Percentiles rank a stretch among this genome's conserved stretches.
These are phyloP conservation scores for Saccharomycopsis guyanensis DNA, from an alignment of 805 yeast genomes.

Conservation along the genomic window DNA sequence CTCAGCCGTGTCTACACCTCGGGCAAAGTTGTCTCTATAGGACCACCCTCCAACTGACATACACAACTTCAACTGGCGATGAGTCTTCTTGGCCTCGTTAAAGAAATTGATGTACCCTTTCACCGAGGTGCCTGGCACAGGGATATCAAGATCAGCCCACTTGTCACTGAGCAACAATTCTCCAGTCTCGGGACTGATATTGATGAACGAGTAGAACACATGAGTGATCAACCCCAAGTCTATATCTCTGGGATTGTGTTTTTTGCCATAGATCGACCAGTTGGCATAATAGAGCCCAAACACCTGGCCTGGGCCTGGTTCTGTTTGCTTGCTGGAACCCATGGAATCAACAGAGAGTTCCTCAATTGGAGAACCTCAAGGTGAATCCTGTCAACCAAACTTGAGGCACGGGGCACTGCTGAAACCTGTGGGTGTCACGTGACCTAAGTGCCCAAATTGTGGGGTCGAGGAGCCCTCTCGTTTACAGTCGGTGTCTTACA, in stretches of 20 bases:
- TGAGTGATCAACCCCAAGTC: constrained; percentile 54
- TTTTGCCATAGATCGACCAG: constrained; percentile 62
- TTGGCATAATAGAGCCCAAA: constrained; percentile 39
- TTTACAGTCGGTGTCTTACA: no score
- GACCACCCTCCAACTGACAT: constrained; percentile 87
- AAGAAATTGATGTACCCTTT: constrained; percentile 47
- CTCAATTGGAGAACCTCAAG: not conserved
- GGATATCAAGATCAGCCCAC: constrained; percentile 53
- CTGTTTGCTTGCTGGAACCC: not conserved
- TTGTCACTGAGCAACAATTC: constrained; percentile 47
- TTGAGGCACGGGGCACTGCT: no score
- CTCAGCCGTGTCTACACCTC: constrained; percentile 31
- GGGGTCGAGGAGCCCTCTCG: no score
- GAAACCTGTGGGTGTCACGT: no score
- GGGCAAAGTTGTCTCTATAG: constrained; percentile 40
- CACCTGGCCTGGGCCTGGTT: no score
- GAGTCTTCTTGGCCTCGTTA: constrained; percentile 35
- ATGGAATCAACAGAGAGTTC: not conserved
- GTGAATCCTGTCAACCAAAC: not conserved
- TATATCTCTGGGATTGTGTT: constrained; percentile 53
- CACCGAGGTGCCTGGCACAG: not conserved
- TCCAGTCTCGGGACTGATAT: constrained; percentile 49
- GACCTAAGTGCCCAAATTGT: no score
- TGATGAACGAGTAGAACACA: constrained; percentile 70
- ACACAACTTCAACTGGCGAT: constrained; percentile 42